A percentile compares a stretch with the other conserved stretches of the same genome.
Evolutionary conservation across 2,329 filamentous ascomycete species (phyloP).

Genomic region (Aspergillus ochraceus): DNA sequence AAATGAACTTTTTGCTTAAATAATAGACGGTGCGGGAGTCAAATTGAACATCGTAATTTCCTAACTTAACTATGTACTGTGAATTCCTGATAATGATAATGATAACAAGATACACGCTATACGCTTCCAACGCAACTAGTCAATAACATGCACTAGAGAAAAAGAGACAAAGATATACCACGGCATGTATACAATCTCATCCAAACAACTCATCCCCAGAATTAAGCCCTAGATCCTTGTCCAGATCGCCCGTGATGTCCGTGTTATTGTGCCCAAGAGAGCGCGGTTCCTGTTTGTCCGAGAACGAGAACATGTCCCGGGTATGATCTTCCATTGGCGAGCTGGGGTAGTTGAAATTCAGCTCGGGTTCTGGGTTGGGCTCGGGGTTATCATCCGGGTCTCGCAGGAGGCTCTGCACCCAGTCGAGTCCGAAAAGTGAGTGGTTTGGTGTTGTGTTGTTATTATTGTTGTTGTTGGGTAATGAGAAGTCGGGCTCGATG

Average conservation of each 20-base stretch:
- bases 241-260: slow-evolving; percentile 38
- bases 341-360: slow-evolving; percentile 15
- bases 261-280: slow-evolving; percentile 13
- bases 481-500: slow-evolving; percentile 21
- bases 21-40: too few species aligned
- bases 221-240: slow-evolving; percentile 34
- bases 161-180: background rate
- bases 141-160: background rate
- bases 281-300: slow-evolving; percentile 15
- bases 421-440: slow-evolving; percentile 29
- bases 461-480: background rate
- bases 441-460: slow-evolving; percentile 2
- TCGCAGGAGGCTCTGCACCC: slow-evolving; percentile 31
- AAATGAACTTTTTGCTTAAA: too few species aligned
- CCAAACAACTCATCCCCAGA: slow-evolving; percentile 32
- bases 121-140: background rate
- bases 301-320: slow-evolving; percentile 23
- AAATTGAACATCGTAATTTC: too few species aligned
- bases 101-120: background rate
- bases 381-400: slow-evolving; percentile 7
- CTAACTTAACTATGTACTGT: background rate
- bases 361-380: slow-evolving; percentile 3
- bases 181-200: background rate
- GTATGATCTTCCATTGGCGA: slow-evolving; percentile 3
- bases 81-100: background rate